A percentile compares a stretch with the other conserved stretches of the same genome.
These are phyloP conservation scores for Coemansia sp. DNA, from an alignment of 192 early-diverging fungal genomes.

Conservation along the genomic window DNA sequence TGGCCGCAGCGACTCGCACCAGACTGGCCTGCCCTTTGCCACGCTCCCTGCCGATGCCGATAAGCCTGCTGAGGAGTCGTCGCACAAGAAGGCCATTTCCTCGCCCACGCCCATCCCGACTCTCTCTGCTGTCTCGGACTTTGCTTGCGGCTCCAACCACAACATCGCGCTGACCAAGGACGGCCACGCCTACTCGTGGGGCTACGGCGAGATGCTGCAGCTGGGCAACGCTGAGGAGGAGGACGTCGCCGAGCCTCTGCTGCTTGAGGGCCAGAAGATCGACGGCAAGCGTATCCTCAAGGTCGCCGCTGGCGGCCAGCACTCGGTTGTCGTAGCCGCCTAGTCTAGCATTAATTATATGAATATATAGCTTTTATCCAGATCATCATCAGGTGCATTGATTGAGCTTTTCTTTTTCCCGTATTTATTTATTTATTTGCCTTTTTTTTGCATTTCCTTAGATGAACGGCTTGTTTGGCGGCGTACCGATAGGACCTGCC, in stretches of 20 bases:
- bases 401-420: too few relatives aligned
- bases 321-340: constrained; percentile 39
- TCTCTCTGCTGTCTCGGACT: constrained; percentile 43
- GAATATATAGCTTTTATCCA: neutral
- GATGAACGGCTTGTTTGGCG: constrained; percentile 45
- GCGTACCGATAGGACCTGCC: constrained; percentile 17
- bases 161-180: constrained; percentile 58
- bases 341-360: neutral
- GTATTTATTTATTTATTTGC: too few relatives aligned
- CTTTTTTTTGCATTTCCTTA: neutral
- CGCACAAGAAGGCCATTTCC: constrained; percentile 60
- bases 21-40: constrained; percentile 68
- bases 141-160: constrained; percentile 66
- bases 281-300: constrained; percentile 62
- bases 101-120: constrained; percentile 57
- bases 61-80: constrained; percentile 16
- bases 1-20: constrained; percentile 80
- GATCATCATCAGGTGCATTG: too few relatives aligned
- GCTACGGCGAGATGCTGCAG: constrained; percentile 83
- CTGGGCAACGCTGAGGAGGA: constrained; percentile 76
- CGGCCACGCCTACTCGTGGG: constrained; percentile 80
- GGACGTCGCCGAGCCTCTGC: constrained; percentile 66
- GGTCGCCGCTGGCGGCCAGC: constrained; percentile 81
- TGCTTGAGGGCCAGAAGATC: constrained; percentile 67
- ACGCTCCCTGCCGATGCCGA: constrained; percentile 34